These are phyloP conservation scores for Xanthoconium purpureum DNA, from an alignment of 768 basidiomycete species.

Conservation along the genomic window DNA sequence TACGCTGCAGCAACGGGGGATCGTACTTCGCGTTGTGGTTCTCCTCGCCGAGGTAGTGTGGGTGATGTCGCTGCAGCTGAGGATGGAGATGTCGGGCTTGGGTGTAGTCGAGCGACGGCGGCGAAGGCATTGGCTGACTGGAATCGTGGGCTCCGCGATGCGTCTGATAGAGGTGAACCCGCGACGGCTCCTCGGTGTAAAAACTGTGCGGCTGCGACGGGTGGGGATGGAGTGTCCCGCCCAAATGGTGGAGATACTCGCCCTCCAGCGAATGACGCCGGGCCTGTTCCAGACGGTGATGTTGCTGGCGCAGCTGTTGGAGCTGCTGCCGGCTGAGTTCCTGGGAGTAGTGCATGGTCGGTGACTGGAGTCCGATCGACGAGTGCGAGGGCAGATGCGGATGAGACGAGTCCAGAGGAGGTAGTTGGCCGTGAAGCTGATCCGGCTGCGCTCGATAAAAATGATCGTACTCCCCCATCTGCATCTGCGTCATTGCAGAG, in stretches of 20 bases:
- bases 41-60: slow-evolving; percentile 35
- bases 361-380: slow-evolving; percentile 42
- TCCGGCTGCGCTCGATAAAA: slow-evolving; percentile 39
- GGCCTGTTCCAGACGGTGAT: slow-evolving; percentile 34
- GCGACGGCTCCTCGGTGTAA: slow-evolving; percentile 30
- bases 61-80: slow-evolving; percentile 34
- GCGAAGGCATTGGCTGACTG: slow-evolving; percentile 29
- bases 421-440: slow-evolving; percentile 42
- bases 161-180: slow-evolving; percentile 34
- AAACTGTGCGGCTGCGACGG: slow-evolving; percentile 28
- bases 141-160: slow-evolving; percentile 35
- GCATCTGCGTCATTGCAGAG: slow-evolving; percentile 74
- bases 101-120: slow-evolving; percentile 34
- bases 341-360: slow-evolving; percentile 43
- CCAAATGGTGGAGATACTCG: slow-evolving; percentile 39
- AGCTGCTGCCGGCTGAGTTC: slow-evolving; percentile 46
- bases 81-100: slow-evolving; percentile 34
- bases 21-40: slow-evolving; percentile 42
- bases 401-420: slow-evolving; percentile 45
- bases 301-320: slow-evolving; percentile 37
- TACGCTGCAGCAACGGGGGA: slow-evolving; percentile 41
- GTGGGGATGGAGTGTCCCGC: slow-evolving; percentile 33
- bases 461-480: slow-evolving; percentile 44
- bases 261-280: slow-evolving; percentile 35
- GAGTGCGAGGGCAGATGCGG: slow-evolving; percentile 49